Evolutionary conservation across 2,329 filamentous ascomycete genomes (phyloP).

Genomic region (Aspergillus vadensis): DNA sequence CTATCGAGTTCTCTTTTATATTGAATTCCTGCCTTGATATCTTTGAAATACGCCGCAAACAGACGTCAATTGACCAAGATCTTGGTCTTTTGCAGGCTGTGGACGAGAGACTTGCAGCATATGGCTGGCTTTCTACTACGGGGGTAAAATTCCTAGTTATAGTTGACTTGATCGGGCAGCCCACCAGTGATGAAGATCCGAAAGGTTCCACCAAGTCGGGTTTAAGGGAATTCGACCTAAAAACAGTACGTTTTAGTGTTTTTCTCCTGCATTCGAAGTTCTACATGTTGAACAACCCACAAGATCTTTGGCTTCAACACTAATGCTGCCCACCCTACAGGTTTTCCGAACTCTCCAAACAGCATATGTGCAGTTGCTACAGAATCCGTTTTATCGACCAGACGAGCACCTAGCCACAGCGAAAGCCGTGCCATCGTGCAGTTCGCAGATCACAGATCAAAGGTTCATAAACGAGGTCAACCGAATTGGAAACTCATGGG

Average conservation of each 20-base stretch:
- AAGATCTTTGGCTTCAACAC: background rate
- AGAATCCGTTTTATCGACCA: slow-evolving; percentile 93
- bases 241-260: slow-evolving; percentile 60
- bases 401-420: slow-evolving; percentile 72
- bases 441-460: slow-evolving; percentile 74
- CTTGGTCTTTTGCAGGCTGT: slow-evolving; percentile 89
- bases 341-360: slow-evolving; percentile 88
- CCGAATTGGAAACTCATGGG: slow-evolving; percentile 82
- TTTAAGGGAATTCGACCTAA: slow-evolving; percentile 81
- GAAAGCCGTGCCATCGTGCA: slow-evolving; percentile 48
- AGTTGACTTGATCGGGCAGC: slow-evolving; percentile 81
- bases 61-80: slow-evolving; percentile 75
- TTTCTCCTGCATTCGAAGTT: background rate
- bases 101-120: slow-evolving; percentile 89
- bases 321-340: slow-evolving; percentile 40
- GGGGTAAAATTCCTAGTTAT: slow-evolving; percentile 87
- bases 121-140: slow-evolving; percentile 96
- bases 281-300: background rate
- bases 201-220: slow-evolving; percentile 57
- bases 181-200: slow-evolving; percentile 34
- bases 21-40: slow-evolving; percentile 91
- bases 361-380: slow-evolving; percentile 84
- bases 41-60: slow-evolving; percentile 80
- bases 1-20: slow-evolving; percentile 85
- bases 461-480: slow-evolving; percentile 81